Evolutionary conservation across 208 protist genomes (phyloP).

Genomic region (Leishmania martiniquensis): DNA sequence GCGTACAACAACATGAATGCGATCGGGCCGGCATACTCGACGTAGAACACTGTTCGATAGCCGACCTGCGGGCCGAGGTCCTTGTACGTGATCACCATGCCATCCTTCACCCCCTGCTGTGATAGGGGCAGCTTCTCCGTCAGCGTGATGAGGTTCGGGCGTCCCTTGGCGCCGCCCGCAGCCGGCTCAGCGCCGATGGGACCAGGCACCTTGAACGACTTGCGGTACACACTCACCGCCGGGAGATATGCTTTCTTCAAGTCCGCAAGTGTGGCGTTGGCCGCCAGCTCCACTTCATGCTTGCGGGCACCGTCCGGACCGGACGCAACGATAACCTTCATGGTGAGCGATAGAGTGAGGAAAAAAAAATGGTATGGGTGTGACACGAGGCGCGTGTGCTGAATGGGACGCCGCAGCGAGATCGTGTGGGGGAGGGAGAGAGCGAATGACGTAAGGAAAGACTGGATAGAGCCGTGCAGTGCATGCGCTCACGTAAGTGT

Average conservation of each 20-base stretch:
- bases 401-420: not conserved
- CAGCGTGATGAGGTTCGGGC: conserved; percentile 59
- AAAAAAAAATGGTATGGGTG: not conserved
- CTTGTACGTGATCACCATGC: conserved; percentile 80
- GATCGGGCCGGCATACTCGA: conserved; percentile 95
- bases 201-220: conserved; percentile 70
- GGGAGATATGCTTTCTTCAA: conserved; percentile 73
- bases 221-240: conserved; percentile 60
- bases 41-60: conserved; percentile 94
- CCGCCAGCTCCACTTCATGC: conserved; percentile 62
- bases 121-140: conserved; percentile 43
- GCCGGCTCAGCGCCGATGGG: conserved; percentile 21
- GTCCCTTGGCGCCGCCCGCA: conserved; percentile 41
- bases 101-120: conserved; percentile 71
- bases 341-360: conserved; percentile 16
- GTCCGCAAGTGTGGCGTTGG: conserved; percentile 66
- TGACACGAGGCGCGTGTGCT: not conserved
- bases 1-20: conserved; percentile 91
- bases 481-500: conserved; percentile 1
- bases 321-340: conserved; percentile 79
- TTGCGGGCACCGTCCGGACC: conserved; percentile 39
- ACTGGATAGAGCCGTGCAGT: not conserved
- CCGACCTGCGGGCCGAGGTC: conserved; percentile 94
- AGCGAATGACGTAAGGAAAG: not conserved
- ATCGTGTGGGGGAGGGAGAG: not conserved